Base-by-base conservation (phyloP, 164 flowering plant species). In the Vitis amurensis region DNA sequence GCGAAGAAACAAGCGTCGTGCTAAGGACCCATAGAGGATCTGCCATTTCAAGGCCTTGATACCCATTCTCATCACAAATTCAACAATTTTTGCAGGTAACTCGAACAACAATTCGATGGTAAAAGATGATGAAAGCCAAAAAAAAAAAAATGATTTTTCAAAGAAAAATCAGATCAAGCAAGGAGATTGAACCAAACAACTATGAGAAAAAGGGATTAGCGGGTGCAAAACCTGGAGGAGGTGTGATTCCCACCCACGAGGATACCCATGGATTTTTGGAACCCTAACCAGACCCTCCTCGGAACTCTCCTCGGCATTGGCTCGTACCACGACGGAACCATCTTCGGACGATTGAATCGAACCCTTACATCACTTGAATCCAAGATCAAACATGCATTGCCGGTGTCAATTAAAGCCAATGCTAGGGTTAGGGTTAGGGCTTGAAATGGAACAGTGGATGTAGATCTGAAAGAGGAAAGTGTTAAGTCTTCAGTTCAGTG, bases 231-330 rank as follows among this genome's bases (percentile, higher is more conserved):
- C 91, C 99, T 90, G 89, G 94, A 94, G 50, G 99, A 91, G 74
- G 99, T 94, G 91, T 94, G 99, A 72, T 94, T 94, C 57, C 99
- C 99, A 94, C 99, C 99, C 99, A 94, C 99, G 85, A 94, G 95
- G 91, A 94, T 71, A 58, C 88, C 91, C 82, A 82, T 88, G 52
- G 96, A 86, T 69, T 76, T 86, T 91, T 92, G 94, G 29, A 74
- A 79, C 65, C 90, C 86, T 78, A 94, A 73, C 97, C 91, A 91
- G 59, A 85, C 90, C 83, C 90, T 87, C 67, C 56, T 85, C 17
- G 87, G 86, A 78, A 77, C 69, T 63, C 89, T 88, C 55, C 63
- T 79, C 67, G 69, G 59, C 84, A 66, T 75, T 48, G 81, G 62
- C 60, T 83, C 84, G 75, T 72, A 86, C 87, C 86, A 80, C 44